phyloP scores from a whole-genome alignment of 192 early-diverging fungal genomes.

The Linnemannia hyalina region DNA sequence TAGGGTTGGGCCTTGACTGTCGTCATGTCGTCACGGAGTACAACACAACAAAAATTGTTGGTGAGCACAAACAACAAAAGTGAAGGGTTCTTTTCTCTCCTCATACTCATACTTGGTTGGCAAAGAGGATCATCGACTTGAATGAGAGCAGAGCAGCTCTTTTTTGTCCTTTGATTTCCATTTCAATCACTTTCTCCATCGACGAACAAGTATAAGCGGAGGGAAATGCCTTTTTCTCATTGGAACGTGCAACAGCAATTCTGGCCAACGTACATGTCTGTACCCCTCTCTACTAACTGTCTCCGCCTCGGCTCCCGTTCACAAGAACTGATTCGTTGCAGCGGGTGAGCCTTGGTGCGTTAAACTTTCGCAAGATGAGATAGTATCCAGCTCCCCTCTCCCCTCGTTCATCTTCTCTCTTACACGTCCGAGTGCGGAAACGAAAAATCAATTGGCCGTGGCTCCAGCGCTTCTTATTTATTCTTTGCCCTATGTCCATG shows the following conservation, averaged over 20 bases:
- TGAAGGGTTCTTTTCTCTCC: not conserved
- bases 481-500: not conserved
- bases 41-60: not conserved
- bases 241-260: not conserved
- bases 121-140: conserved; percentile 1
- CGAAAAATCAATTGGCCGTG: not conserved
- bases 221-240: not conserved
- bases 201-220: not conserved
- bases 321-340: not conserved
- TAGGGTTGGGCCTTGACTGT: not conserved
- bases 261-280: not conserved
- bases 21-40: not conserved
- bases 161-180: too few species aligned
- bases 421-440: not conserved
- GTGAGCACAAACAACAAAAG: not conserved
- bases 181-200: not conserved
- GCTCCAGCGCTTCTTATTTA: not conserved
- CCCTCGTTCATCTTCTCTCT: not conserved
- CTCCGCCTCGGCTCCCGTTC: conserved; percentile 7
- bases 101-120: not conserved
- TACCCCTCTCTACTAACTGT: not conserved
- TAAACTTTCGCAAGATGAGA: conserved; percentile 6
- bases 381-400: not conserved
- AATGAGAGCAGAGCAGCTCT: too few species aligned
- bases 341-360: not conserved